A percentile compares a stretch with the other conserved stretches of the same genome.
Evolutionary conservation across 2,329 filamentous ascomycete species (phyloP).

Genomic region (Hymenoscyphus salicellus): DNA sequence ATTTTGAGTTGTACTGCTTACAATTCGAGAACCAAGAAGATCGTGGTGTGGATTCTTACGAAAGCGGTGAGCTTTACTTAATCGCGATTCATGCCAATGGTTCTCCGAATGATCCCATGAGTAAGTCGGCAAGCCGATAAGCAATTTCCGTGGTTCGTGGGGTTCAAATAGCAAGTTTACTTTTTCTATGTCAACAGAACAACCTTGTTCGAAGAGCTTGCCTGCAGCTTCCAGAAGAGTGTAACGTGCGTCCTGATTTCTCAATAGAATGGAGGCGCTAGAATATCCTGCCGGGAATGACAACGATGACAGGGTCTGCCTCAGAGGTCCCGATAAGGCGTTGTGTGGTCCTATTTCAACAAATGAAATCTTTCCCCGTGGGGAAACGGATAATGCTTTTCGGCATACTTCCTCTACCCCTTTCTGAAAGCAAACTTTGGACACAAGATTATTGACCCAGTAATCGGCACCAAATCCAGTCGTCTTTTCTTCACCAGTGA

Average conservation of each 20-base stretch:
- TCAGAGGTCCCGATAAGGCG: slow-evolving; percentile 6
- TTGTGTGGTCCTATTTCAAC: slow-evolving; percentile 16
- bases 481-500: slow-evolving; percentile 1
- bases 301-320: background rate
- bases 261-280: background rate
- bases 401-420: background rate
- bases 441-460: slow-evolving; percentile 46
- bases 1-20: slow-evolving; percentile 41
- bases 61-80: slow-evolving; percentile 42
- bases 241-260: slow-evolving; percentile 8
- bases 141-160: background rate
- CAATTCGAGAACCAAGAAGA: slow-evolving; percentile 28
- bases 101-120: slow-evolving; percentile 50
- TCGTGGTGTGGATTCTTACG: slow-evolving; percentile 39
- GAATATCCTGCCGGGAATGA: background rate
- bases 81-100: slow-evolving; percentile 50
- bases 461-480: slow-evolving; percentile 35
- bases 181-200: background rate
- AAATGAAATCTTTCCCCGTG: background rate
- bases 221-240: background rate
- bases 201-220: slow-evolving; percentile 1
- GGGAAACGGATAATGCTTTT: background rate
- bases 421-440: slow-evolving; percentile 40
- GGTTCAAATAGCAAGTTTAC: background rate
- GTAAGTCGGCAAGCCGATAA: slow-evolving; percentile 44